Conservation (phyloP, 1,139 yeast genomes). For the Arxiozyma heterogenica region DNA sequence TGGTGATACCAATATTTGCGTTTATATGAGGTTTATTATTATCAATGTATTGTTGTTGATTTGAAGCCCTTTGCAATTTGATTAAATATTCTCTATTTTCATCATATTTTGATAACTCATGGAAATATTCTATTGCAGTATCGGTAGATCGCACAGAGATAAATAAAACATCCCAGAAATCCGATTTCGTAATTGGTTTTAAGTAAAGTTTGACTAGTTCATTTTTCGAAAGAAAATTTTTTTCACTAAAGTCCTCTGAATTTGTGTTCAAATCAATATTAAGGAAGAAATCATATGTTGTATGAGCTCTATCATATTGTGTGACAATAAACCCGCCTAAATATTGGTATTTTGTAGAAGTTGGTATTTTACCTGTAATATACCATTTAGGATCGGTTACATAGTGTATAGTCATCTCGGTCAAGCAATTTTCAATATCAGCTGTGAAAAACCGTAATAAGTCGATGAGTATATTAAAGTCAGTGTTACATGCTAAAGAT, state of each 20-base stretch:
- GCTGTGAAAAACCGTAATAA: constrained; percentile 11
- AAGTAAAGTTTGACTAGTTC: not conserved
- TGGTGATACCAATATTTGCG: not conserved
- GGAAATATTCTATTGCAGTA: not conserved
- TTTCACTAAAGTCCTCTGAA: not conserved
- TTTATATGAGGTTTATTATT: not conserved
- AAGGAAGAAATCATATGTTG: not conserved
- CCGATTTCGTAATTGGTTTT: not conserved
- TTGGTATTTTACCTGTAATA: not conserved
- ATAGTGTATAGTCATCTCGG: not conserved
- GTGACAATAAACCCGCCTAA: not conserved
- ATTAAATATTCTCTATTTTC: not conserved
- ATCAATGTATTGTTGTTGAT: not conserved
- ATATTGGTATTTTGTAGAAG: not conserved
- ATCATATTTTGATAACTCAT: not conserved
- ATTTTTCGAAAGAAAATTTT: not conserved
- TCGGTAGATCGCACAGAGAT: not conserved
- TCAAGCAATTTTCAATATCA: not conserved
- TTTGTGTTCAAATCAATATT: not conserved
- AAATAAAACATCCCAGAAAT: not conserved
- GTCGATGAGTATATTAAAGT: constrained; percentile 22
- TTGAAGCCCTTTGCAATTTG: not conserved
- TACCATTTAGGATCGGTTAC: not conserved
- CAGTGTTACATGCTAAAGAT: constrained; percentile 10
- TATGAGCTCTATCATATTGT: not conserved